Evolutionary conservation across 2,329 filamentous ascomycete species (phyloP).

Genomic region (Seiridium cupressi): DNA sequence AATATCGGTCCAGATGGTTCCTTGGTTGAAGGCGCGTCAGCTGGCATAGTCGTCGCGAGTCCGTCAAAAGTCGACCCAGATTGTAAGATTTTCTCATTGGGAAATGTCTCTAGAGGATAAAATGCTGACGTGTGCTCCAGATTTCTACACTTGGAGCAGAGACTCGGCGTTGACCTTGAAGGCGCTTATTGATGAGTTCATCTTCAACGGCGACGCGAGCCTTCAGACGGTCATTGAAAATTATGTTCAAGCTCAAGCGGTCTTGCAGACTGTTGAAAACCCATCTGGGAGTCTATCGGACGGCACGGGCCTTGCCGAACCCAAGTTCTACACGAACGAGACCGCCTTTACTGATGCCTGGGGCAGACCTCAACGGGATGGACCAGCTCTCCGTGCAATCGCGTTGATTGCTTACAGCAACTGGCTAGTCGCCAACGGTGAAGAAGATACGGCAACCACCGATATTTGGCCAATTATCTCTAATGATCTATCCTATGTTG

Average conservation of each 20-base stretch:
- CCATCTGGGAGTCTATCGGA: slow-evolving; percentile 48
- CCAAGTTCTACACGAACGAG: slow-evolving; percentile 52
- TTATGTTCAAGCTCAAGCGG: slow-evolving; percentile 51
- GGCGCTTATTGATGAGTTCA: slow-evolving; percentile 48
- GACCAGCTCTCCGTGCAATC: slow-evolving; percentile 57
- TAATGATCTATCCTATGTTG: slow-evolving; percentile 57
- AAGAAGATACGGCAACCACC: slow-evolving; percentile 35
- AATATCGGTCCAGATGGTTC: slow-evolving; percentile 54
- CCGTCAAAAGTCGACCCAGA: slow-evolving; percentile 50
- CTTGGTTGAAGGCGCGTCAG: slow-evolving; percentile 42
- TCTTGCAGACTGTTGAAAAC: slow-evolving; percentile 49
- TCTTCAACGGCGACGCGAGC: slow-evolving; percentile 37
- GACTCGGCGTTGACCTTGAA: slow-evolving; percentile 55
- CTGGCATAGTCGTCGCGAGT: slow-evolving; percentile 54
- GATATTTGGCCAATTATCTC: slow-evolving; percentile 54
- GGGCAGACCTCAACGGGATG: slow-evolving; percentile 60
- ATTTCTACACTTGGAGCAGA: slow-evolving; percentile 58
- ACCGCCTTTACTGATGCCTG: slow-evolving; percentile 49
- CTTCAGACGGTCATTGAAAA: slow-evolving; percentile 47
- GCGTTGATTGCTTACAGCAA: slow-evolving; percentile 53
- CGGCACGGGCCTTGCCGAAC: slow-evolving; percentile 50
- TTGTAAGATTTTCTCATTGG: slow-evolving; percentile 35
- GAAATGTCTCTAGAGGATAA: neutral
- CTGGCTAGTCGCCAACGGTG: slow-evolving; percentile 46
- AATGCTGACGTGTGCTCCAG: slow-evolving; percentile 22